phyloP scores from a whole-genome alignment of 1,139 yeast genomes.

The Debaryomycetaceae sp. region DNA sequence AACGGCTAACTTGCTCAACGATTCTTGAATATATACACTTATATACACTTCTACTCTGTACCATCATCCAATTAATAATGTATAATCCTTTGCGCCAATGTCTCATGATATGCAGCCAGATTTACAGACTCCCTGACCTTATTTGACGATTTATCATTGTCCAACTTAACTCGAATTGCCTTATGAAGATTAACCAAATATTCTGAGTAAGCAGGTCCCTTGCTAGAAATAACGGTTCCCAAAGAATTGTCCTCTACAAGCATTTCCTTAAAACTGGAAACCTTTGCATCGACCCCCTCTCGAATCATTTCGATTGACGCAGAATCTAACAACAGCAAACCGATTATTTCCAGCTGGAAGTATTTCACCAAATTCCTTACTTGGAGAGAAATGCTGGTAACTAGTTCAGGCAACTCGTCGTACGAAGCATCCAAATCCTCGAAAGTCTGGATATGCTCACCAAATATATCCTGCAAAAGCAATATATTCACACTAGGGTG shows the following conservation, averaged over 20 bases:
- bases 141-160: slow-evolving; percentile 38
- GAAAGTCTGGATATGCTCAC: slow-evolving; percentile 42
- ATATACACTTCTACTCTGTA: background rate
- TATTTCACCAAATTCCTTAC: slow-evolving; percentile 58
- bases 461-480: slow-evolving; percentile 73
- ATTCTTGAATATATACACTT: slow-evolving; percentile 4
- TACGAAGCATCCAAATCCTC: slow-evolving; percentile 47
- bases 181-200: slow-evolving; percentile 61
- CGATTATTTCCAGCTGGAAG: slow-evolving; percentile 43
- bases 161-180: slow-evolving; percentile 53
- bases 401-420: slow-evolving; percentile 66
- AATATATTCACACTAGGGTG: slow-evolving; percentile 68
- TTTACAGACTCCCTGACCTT: slow-evolving; percentile 29
- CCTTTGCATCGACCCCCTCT: slow-evolving; percentile 62
- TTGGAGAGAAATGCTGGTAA: slow-evolving; percentile 67
- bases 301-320: slow-evolving; percentile 60
- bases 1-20: slow-evolving; percentile 3
- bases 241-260: slow-evolving; percentile 67
- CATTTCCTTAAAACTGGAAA: slow-evolving; percentile 52
- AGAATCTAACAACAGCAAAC: slow-evolving; percentile 24
- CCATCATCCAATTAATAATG: slow-evolving; percentile 22
- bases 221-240: slow-evolving; percentile 23
- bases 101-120: slow-evolving; percentile 26
- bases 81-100: slow-evolving; percentile 39
- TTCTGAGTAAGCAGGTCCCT: slow-evolving; percentile 57